phyloP scores from a whole-genome alignment of 768 basidiomycete genomes.

The Boletus insuetus region DNA sequence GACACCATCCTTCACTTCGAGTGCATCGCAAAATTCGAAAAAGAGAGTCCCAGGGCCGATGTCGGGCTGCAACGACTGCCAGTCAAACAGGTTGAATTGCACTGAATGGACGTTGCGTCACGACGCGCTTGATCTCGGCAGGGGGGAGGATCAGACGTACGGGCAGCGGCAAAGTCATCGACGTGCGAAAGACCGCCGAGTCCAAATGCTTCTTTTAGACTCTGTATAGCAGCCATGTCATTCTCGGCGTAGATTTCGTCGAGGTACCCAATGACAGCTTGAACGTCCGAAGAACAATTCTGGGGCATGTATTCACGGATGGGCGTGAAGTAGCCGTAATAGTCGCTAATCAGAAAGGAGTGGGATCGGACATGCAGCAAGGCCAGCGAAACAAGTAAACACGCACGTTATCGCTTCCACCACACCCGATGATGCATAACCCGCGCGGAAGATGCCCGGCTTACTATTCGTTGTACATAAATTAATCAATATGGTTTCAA shows the following conservation, averaged over 20 bases:
- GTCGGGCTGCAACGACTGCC: constrained; percentile 60
- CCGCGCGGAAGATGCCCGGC: constrained; percentile 40
- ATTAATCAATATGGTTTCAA: neutral
- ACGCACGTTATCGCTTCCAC: constrained; percentile 44
- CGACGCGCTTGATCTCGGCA: neutral
- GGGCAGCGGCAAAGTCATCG: constrained; percentile 64
- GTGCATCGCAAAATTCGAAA: constrained; percentile 40
- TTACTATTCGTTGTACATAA: constrained; percentile 27
- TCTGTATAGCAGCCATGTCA: constrained; percentile 46
- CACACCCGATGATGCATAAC: constrained; percentile 45
- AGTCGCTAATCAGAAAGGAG: constrained; percentile 17
- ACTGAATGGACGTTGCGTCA: constrained; percentile 35
- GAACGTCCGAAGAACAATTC: constrained; percentile 73
- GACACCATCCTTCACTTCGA: constrained; percentile 39
- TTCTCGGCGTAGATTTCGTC: constrained; percentile 52
- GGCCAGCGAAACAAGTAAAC: neutral
- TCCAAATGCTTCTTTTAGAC: constrained; percentile 58
- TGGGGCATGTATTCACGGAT: constrained; percentile 63
- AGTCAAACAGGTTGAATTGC: constrained; percentile 58
- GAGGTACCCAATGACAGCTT: constrained; percentile 59
- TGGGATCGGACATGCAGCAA: neutral
- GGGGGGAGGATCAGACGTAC: constrained; percentile 28
- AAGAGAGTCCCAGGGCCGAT: constrained; percentile 40
- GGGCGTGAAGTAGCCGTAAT: constrained; percentile 62
- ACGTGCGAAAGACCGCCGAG: constrained; percentile 54